Base-by-base conservation (phyloP, 768 basidiomycete genomes). In the Gyrodon lividus region DNA sequence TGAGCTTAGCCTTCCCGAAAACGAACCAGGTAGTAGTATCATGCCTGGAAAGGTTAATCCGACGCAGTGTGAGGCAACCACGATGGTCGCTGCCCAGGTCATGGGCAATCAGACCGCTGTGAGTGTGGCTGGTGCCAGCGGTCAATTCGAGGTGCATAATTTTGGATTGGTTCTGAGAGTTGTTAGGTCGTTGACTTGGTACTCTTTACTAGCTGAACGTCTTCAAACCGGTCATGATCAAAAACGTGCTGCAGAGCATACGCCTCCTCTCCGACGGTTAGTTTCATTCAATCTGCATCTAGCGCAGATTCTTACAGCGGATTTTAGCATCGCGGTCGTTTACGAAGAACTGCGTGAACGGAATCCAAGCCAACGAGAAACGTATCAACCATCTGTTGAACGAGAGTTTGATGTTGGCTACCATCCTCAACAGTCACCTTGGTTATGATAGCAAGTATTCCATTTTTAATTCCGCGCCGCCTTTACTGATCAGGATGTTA, bases 31-130 rank as follows among this genome's bases (percentile, higher is more conserved):
- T 42, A 95, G 92, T 64, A 96, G 92, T 52, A 98, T 99, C 74
- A 99, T 99, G 97, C 97, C 95, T 6, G 97, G 97, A 54, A 98
- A 99, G 75, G 97, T 99, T 52, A 99, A 99, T 74, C 97, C 97
- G 10, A 99, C 97, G 5, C 97, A 99, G 68, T 98, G 97, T 61
- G 97, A 99, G 72, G 97, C 97, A 7, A 71, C 98, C 55, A 98
- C 97, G 9, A 98, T 98, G 97, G 93, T 98, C 20, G 92, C 93
- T 37, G 94, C 96, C 0, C 97, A 98, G 70, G 96, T 98, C 5
- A 96, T 98, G 72, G 97, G 97, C 37, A 99, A 98, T 74, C 90
- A 98, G 70, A 94, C 93, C 10, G 72, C 87, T 40, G 91, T 98
- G 67, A 89, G 87, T 61, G 76, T 99, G 58, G 95, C 94, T 31